Evolutionary conservation across 2,329 filamentous ascomycete genomes (phyloP).

Genomic region (Aureobasidium namibiae): DNA sequence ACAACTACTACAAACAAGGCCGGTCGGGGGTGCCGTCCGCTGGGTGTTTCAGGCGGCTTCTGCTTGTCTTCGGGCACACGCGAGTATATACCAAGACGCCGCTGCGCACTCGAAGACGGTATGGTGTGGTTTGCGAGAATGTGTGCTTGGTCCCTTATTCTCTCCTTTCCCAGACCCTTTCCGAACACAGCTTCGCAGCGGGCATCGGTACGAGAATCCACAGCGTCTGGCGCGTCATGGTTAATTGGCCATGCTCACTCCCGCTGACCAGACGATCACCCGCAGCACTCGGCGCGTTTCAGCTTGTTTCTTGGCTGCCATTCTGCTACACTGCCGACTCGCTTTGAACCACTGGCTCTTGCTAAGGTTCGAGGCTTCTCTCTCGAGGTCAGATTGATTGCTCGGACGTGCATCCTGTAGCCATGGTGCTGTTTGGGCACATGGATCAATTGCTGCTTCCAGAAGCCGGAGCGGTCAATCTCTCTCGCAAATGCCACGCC

Average conservation of each 20-base stretch:
- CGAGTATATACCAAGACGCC: background rate
- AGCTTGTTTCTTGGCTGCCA: slow-evolving; percentile 4
- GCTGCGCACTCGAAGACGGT: background rate
- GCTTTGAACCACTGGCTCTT: background rate
- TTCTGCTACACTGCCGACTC: background rate
- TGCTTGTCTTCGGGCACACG: background rate
- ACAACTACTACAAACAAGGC: too few species aligned
- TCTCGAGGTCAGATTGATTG: background rate
- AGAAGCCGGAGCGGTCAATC: background rate
- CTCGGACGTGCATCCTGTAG: background rate
- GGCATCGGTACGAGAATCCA: background rate
- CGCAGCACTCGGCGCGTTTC: slow-evolving; percentile 5
- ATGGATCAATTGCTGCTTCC: too few species aligned
- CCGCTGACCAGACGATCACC: background rate
- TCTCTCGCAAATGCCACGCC: background rate
- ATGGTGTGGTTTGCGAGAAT: background rate
- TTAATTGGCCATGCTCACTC: background rate
- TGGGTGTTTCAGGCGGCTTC: background rate
- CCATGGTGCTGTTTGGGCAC: background rate
- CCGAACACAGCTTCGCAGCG: background rate
- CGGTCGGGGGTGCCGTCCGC: too few species aligned
- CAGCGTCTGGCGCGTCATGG: slow-evolving; percentile 5
- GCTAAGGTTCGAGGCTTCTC: background rate
- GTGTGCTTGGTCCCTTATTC: background rate
- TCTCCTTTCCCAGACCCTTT: slow-evolving; percentile 4